These are phyloP conservation scores for Fusarium equiseti DNA, from an alignment of 2,329 filamentous ascomycete genomes.

Conservation along the genomic window DNA sequence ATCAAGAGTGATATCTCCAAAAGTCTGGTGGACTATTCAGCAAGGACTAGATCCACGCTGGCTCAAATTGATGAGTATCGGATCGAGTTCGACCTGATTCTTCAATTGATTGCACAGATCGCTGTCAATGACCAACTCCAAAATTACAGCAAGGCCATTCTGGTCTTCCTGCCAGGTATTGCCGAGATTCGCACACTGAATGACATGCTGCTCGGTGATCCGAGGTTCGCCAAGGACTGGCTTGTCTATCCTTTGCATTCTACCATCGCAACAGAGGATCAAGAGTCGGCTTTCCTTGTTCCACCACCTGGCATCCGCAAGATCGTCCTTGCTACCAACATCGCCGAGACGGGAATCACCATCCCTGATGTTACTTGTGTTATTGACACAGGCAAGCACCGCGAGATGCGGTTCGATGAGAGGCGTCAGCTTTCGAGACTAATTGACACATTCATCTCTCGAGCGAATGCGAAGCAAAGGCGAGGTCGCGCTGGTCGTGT, in stretches of 20 bases:
- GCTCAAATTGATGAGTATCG: constrained; percentile 88
- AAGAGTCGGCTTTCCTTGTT: constrained; percentile 90
- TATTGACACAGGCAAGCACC: constrained; percentile 95
- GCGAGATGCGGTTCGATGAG: constrained; percentile 98
- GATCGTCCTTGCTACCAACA: constrained; percentile 97
- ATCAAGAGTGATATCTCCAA: constrained; percentile 70
- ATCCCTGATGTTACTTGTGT: constrained; percentile 98
- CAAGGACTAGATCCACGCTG: constrained; percentile 79
- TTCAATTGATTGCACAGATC: constrained; percentile 81
- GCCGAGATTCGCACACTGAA: constrained; percentile 92
- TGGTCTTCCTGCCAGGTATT: constrained; percentile 96
- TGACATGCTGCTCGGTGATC: constrained; percentile 83
- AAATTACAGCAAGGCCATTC: constrained; percentile 85
- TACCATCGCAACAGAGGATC: constrained; percentile 94
- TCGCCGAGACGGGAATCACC: constrained; percentile 97
- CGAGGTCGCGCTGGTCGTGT: constrained; percentile 95
- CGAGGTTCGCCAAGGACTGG: constrained; percentile 81
- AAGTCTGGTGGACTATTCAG: constrained; percentile 78
- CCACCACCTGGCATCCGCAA: constrained; percentile 87
- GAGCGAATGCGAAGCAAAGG: constrained; percentile 94
- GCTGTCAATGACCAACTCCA: constrained; percentile 74
- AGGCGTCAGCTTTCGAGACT: constrained; percentile 89
- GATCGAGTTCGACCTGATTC: constrained; percentile 89
- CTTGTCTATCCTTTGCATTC: constrained; percentile 92
- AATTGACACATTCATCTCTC: constrained; percentile 94